Evolutionary conservation across 305 asterid genomes (phyloP).

Genomic region (Fraxinus baroniana): DNA sequence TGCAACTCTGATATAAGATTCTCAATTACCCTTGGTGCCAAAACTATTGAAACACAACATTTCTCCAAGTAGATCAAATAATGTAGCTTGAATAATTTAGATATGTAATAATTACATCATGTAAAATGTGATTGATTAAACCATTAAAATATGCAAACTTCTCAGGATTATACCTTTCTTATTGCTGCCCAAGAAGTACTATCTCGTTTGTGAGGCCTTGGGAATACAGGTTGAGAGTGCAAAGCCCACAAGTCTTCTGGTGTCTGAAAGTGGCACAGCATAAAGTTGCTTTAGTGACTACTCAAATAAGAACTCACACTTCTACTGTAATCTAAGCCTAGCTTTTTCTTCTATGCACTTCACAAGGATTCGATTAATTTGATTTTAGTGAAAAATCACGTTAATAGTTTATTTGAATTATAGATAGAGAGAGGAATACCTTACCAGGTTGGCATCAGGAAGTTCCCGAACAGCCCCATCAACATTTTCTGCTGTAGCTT

Average conservation of each 20-base stretch:
- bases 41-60: not conserved
- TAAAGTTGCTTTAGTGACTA: constrained; percentile 32
- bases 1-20: not conserved
- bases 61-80: not conserved
- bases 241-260: constrained; percentile 95
- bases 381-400: constrained; percentile 2
- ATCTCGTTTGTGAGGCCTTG: constrained; percentile 82
- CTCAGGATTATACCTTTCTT: constrained; percentile 55
- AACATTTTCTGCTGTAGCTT: constrained; percentile 94
- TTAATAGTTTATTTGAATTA: constrained; percentile 1
- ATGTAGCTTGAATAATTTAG: not conserved
- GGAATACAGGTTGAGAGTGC: constrained; percentile 82
- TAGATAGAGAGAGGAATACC: constrained; percentile 73
- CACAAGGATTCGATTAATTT: constrained; percentile 1
- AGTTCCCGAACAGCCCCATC: constrained; percentile 95
- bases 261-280: constrained; percentile 52
- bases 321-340: constrained; percentile 16
- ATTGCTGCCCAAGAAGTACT: constrained; percentile 73
- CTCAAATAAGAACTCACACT: constrained; percentile 13
- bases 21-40: not conserved
- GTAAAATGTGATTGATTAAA: not conserved
- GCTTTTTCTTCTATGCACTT: constrained; percentile 4
- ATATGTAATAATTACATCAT: not conserved
- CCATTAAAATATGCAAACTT: not conserved
- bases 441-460: constrained; percentile 99